Base-by-base conservation (phyloP, 179 eudicot genomes). In the Patellifolia procumbens region DNA sequence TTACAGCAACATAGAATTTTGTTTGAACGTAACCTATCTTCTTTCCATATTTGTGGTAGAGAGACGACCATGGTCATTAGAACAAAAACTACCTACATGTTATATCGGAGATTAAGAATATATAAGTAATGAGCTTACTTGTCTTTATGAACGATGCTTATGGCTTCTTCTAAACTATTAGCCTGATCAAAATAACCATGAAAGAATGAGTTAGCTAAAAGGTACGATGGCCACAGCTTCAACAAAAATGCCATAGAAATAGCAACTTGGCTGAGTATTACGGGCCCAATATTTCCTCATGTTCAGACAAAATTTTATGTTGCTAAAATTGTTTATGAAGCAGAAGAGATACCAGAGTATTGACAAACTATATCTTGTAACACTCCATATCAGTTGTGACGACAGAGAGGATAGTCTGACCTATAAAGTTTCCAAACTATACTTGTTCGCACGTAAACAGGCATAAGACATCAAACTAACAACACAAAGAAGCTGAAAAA, bases 231-330 rank as follows among this genome's bases (percentile, higher is more conserved):
- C 8, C 1, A 70, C n/a, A 55, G 62, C 63, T 45, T 46, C 75
- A 82, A 65, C 16, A 56, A 26, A 56, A 26, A 5, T 55, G 52
- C 56, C 8, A 45, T 11, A 43, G 31, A 66, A 59, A 20, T 65
- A 43, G 63, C 35, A 32, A 59, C 29, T 59, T 20, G 42, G 83
- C 99, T 97, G 70, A 91, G 76, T 58, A 96, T 93, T 84, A 93
- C 96, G 45, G 99, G 99, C 64, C 99, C 99, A 80, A 91, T n/a
- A 96, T 93, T 79, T 91, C 99, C 86, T 90, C 99, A 96, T 96
- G 90, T 39, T 67, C 42, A 63, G n/a, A n/a, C n/a, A n/a, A n/a
- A n/a, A n/a, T n/a, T n/a, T n/a, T n/a, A n/a, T n/a, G n/a, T n/a
- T n/a, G n/a, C n/a, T n/a, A n/a, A n/a, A n/a, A n/a, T n/a, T n/a